Base-by-base conservation (phyloP, 805 yeast species). In the Saturnispora serradocipensis region DNA sequence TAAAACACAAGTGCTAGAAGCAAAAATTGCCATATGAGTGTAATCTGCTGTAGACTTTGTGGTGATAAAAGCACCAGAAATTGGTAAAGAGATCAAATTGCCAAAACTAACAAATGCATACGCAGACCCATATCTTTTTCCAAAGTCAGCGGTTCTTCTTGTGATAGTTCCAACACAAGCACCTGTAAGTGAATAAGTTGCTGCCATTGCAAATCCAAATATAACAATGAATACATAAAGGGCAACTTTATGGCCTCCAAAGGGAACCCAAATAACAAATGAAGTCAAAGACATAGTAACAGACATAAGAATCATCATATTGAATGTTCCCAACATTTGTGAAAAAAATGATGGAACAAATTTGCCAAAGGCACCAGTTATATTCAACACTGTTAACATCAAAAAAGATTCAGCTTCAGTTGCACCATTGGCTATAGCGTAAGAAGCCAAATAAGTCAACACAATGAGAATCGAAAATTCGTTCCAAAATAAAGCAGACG, bases 41-140 rank as follows among this genome's bases (percentile, higher is more conserved):
- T 61, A 66, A 10, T 65, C 69, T 3, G 56, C 55, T 2, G 49
- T 36, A 2, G 68, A 59, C n/a, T 61, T 77, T 3, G 66, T 59
- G 6, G 62, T 56, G 4, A 63, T 53, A 44, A 59, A 60, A 43
- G 78, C 74, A 1, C 34, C 34, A 30, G 34, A 30, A 22, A 74
- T 65, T 2, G 83, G 82, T 24, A 78, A 68, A 25, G 73, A 68
- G 13, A 75, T 71, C 28, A 80, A 65, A 35, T 72, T 68, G 11
- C 74, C 69, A 52, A 80, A 67, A 35, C 66, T 57, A 32, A 73
- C 69, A 49, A 70, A 69, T 51, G 74, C 80, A 62, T 82, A 84
- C 53, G 82, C 76, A 4, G 88, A 76, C 0, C 91, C 90, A 59
- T 81, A 86, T 24, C 84, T 66, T 57, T 78, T 80, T n/a, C 91